Evolutionary conservation across 805 yeast species (phyloP).

Genomic region (Yamadazyma sp.): DNA sequence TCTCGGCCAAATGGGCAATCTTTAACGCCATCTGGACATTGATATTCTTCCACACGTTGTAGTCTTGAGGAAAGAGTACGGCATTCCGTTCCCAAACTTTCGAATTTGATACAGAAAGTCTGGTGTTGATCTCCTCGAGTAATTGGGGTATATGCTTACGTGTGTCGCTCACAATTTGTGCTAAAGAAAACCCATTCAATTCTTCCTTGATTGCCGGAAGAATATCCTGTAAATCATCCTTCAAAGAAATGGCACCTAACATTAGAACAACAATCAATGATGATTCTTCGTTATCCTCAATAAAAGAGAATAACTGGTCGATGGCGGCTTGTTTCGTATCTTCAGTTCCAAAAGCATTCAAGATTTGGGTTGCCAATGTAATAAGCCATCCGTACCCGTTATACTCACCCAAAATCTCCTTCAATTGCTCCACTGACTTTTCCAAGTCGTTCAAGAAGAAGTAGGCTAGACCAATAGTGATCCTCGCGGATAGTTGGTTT

Average conservation of each 20-base stretch:
- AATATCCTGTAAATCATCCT: conserved; percentile 58
- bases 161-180: conserved; percentile 49
- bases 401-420: conserved; percentile 51
- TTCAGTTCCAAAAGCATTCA: conserved; percentile 72
- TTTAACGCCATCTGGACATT: conserved; percentile 55
- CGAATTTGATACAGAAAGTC: conserved; percentile 27
- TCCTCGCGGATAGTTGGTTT: conserved; percentile 54
- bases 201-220: conserved; percentile 69
- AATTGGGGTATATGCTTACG: conserved; percentile 58
- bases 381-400: conserved; percentile 66
- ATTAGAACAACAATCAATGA: conserved; percentile 67
- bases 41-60: conserved; percentile 67
- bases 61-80: conserved; percentile 70
- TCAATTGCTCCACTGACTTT: conserved; percentile 66
- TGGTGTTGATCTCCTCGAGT: conserved; percentile 49
- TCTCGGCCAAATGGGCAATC: conserved; percentile 53
- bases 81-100: conserved; percentile 68
- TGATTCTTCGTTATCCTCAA: conserved; percentile 56
- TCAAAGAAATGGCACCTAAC: conserved; percentile 75
- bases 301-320: conserved; percentile 72
- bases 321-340: conserved; percentile 81
- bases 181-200: conserved; percentile 49
- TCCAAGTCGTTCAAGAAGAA: conserved; percentile 66
- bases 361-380: conserved; percentile 71
- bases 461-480: conserved; percentile 69